phyloP scores from a whole-genome alignment of 352 stramenopile species.

The Globisporangium spinosum region DNA sequence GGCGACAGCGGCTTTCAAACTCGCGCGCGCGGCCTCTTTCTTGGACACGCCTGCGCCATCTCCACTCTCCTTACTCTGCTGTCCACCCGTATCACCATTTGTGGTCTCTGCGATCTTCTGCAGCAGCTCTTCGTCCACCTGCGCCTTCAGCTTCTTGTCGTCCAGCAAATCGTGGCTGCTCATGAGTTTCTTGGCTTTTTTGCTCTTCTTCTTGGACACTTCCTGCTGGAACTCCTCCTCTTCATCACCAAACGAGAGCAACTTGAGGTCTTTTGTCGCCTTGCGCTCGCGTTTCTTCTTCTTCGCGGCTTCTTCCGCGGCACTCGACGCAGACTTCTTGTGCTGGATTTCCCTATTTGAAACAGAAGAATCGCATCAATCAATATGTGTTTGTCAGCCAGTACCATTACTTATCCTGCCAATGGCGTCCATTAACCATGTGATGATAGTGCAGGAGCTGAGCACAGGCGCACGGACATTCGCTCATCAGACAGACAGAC shows the following conservation, averaged over 20 bases:
- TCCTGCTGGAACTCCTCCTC: constrained; percentile 66
- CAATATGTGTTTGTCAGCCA: neutral
- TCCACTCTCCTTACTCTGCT: too few relatives aligned
- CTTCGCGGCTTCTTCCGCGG: constrained; percentile 31
- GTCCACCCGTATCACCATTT: neutral
- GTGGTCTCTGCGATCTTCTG: constrained; percentile 43
- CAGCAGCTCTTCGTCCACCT: constrained; percentile 57
- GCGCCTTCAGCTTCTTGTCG: constrained; percentile 55
- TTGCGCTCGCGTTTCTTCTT: constrained; percentile 87
- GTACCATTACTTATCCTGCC: neutral
- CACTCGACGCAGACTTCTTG: constrained; percentile 14
- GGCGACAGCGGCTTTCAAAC: constrained; percentile 15
- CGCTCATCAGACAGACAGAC: neutral
- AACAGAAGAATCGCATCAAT: constrained; percentile 1
- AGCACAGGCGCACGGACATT: neutral
- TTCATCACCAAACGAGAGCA: constrained; percentile 95
- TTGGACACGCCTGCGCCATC: constrained; percentile 17
- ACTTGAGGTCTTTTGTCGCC: constrained; percentile 91
- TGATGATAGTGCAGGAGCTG: neutral
- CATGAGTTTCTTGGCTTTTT: constrained; percentile 50
- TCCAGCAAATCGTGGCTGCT: constrained; percentile 72
- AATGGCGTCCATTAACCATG: neutral
- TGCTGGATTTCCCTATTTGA: constrained; percentile 23
- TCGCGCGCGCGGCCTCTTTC: constrained; percentile 27
- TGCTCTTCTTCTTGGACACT: constrained; percentile 39